A percentile compares a stretch with the other conserved stretches of the same genome.
phyloP scores from a whole-genome alignment of 2,329 filamentous ascomycete genomes.

The Colletotrichum liaoningense region DNA sequence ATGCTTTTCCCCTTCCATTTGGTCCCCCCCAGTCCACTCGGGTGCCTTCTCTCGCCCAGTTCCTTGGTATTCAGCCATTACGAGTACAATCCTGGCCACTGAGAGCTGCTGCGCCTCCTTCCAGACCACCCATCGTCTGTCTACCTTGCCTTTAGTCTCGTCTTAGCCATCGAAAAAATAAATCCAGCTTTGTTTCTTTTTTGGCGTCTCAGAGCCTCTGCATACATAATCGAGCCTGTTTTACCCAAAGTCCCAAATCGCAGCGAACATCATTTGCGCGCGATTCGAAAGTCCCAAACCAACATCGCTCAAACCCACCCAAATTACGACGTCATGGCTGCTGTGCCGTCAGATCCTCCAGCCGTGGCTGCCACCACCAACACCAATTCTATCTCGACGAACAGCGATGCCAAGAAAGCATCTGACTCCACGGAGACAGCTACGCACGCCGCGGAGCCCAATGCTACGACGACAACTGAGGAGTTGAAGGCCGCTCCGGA shows the following conservation, averaged over 20 bases:
- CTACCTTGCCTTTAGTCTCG: neutral
- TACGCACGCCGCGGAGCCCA: neutral
- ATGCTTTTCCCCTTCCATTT: neutral
- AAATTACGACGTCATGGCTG: slow-evolving; percentile 31
- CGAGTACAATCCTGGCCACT: slow-evolving; percentile 24
- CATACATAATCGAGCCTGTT: neutral
- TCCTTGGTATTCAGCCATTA: neutral
- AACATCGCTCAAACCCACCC: slow-evolving; percentile 14
- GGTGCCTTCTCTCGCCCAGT: neutral
- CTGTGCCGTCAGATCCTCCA: slow-evolving; percentile 27
- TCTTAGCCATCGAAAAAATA: neutral
- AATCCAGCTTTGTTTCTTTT: neutral
- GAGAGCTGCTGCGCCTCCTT: slow-evolving; percentile 32
- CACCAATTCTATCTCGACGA: slow-evolving; percentile 6
- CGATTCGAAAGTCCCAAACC: neutral
- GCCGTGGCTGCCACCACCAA: slow-evolving; percentile 13
- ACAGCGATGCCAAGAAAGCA: slow-evolving; percentile 21
- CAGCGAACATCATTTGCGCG: neutral
- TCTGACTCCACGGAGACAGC: slow-evolving; percentile 6
- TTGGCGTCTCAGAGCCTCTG: neutral
- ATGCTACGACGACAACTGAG: neutral
- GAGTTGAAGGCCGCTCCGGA: neutral
- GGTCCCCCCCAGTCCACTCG: neutral
- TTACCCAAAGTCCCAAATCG: neutral
- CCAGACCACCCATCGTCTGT: slow-evolving; percentile 3